Conservation (phyloP, 164 flowering plant species). For the grape (Vitis vinifera) region DNA sequence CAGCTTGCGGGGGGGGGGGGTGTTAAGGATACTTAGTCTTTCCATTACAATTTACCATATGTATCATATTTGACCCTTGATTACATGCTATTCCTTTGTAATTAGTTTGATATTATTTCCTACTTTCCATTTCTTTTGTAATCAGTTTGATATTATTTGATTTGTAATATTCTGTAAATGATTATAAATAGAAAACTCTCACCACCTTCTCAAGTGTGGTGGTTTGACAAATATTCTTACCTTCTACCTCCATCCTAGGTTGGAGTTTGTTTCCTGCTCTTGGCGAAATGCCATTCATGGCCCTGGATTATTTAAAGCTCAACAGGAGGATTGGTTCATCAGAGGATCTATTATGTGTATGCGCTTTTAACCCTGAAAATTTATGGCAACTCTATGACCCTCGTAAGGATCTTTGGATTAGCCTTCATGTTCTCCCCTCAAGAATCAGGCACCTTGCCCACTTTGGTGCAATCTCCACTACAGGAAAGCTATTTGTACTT, state of each 20-base stretch:
- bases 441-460: constrained; percentile 75
- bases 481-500: constrained; percentile 80
- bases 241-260: constrained; percentile 57
- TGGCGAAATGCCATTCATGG: constrained; percentile 80
- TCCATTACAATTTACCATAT: too few relatives aligned
- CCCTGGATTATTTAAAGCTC: constrained; percentile 64
- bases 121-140: too few relatives aligned
- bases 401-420: constrained; percentile 71
- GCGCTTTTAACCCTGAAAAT: constrained; percentile 86
- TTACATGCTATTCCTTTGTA: too few relatives aligned
- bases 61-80: too few relatives aligned
- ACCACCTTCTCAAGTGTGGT: too few relatives aligned
- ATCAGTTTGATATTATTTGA: too few relatives aligned
- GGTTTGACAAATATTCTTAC: too few relatives aligned
- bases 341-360: constrained; percentile 74
- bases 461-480: constrained; percentile 74
- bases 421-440: constrained; percentile 81
- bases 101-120: too few relatives aligned
- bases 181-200: too few relatives aligned
- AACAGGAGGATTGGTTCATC: constrained; percentile 70
- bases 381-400: constrained; percentile 94
- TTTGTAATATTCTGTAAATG: too few relatives aligned
- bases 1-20: too few relatives aligned
- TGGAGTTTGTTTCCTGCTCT: constrained; percentile 83
- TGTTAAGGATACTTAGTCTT: too few relatives aligned